Evolutionary conservation across 176 grass and related monocot genomes (phyloP).

Genomic region (Paspalum vaginatum): DNA sequence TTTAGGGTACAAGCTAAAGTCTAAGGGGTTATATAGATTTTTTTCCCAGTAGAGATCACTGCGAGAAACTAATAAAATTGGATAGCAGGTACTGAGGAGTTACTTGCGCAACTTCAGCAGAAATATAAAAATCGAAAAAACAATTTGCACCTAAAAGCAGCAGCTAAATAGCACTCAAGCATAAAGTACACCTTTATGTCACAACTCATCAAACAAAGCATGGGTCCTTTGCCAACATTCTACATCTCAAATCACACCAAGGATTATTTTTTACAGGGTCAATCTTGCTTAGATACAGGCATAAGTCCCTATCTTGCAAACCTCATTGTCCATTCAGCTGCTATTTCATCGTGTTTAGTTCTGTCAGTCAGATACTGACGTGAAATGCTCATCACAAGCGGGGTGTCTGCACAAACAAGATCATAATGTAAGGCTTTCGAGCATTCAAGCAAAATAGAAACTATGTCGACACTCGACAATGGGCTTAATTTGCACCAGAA

Average conservation of each 20-base stretch:
- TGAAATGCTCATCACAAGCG: constrained; percentile 59
- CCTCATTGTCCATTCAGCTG: constrained; percentile 88
- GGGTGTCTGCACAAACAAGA: constrained; percentile 57
- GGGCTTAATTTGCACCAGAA: constrained; percentile 11
- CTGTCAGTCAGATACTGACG: constrained; percentile 68
- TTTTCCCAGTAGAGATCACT: constrained; percentile 16
- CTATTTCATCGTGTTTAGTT: constrained; percentile 77
- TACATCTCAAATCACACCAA: constrained; percentile 31
- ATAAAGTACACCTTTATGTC: constrained; percentile 36
- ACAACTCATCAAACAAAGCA: constrained; percentile 39
- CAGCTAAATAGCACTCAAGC: constrained; percentile 2
- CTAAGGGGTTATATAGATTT: no score
- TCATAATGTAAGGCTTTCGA: neutral
- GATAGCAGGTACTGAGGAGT: constrained; percentile 5
- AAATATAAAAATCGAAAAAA: constrained; percentile 24
- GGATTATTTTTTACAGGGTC: constrained; percentile 38
- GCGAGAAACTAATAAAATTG: neutral
- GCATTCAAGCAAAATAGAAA: constrained; percentile 16
- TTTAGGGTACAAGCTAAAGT: no score
- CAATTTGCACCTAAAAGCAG: constrained; percentile 27
- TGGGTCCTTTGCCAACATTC: constrained; percentile 35
- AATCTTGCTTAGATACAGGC: constrained; percentile 37
- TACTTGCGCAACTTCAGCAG: neutral
- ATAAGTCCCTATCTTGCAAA: constrained; percentile 71
- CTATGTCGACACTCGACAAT: neutral